Percentiles rank a stretch among this genome's conserved stretches.
phyloP scores from a whole-genome alignment of 2,329 filamentous ascomycete genomes.

The Ophiostoma triangulosporum region DNA sequence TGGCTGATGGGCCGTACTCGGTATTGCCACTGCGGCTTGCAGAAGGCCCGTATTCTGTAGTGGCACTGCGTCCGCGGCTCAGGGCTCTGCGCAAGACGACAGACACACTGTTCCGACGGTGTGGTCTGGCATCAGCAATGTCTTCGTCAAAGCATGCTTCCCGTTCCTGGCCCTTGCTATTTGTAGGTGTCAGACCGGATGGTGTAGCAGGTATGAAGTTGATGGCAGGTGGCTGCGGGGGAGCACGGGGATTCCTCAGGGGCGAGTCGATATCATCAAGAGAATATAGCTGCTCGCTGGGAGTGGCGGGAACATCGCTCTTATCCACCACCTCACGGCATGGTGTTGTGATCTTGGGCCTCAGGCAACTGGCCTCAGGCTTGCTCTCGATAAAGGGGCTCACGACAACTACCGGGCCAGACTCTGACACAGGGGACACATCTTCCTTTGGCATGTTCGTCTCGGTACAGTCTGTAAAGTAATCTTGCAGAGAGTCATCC shows the following conservation, averaged over 20 bases:
- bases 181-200: constrained; percentile 41
- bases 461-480: constrained; percentile 5
- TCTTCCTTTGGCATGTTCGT: constrained; percentile 4
- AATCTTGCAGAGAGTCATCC: constrained; percentile 16
- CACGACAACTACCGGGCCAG: background rate
- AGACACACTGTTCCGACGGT: constrained; percentile 32
- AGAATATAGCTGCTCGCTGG: constrained; percentile 34
- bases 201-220: constrained; percentile 51
- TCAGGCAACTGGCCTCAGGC: background rate
- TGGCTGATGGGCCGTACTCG: constrained; percentile 28
- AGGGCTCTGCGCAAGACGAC: constrained; percentile 38
- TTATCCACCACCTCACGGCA: constrained; percentile 8
- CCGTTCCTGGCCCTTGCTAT: constrained; percentile 38
- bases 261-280: constrained; percentile 47
- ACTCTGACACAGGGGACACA: constrained; percentile 16
- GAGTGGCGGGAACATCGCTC: constrained; percentile 30
- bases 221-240: constrained; percentile 39
- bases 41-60: constrained; percentile 22
- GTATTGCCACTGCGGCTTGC: constrained; percentile 17
- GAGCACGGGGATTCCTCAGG: constrained; percentile 46
- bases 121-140: constrained; percentile 16
- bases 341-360: constrained; percentile 16
- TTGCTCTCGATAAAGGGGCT: background rate
- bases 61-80: constrained; percentile 19
- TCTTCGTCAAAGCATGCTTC: constrained; percentile 39